Evolutionary conservation across 805 yeast species (phyloP).

Genomic region (Ogataea sp.): DNA sequence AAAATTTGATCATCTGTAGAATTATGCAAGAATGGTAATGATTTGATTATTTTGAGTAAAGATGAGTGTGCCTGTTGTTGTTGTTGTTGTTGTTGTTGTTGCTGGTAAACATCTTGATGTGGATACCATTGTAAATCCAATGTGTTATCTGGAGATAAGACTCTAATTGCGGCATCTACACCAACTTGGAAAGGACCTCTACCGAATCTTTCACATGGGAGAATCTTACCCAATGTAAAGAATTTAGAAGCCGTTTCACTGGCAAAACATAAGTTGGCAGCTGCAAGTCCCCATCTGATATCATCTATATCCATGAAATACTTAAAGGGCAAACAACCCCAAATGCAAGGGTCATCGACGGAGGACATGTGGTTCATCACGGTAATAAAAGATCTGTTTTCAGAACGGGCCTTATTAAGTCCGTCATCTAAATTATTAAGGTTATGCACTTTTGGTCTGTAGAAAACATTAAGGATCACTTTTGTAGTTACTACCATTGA

Average conservation of each 20-base stretch:
- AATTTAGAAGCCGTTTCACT: conserved; percentile 42
- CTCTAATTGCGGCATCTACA: conserved; percentile 75
- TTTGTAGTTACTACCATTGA: conserved; percentile 61
- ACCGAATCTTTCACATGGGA: conserved; percentile 83
- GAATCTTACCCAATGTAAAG: conserved; percentile 83
- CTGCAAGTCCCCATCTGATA: conserved; percentile 93
- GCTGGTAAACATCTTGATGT: not conserved
- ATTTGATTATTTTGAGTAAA: not conserved
- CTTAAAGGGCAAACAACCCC: conserved; percentile 78
- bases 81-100: too few species aligned
- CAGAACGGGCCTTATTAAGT: conserved; percentile 49
- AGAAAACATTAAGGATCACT: conserved; percentile 48
- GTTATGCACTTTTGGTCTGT: conserved; percentile 55
- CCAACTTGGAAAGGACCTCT: conserved; percentile 90
- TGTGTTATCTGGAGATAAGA: conserved; percentile 73
- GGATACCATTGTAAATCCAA: conserved; percentile 30
- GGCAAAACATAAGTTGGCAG: conserved; percentile 81
- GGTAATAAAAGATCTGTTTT: conserved; percentile 72
- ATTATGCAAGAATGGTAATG: not conserved
- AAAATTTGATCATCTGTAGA: not conserved
- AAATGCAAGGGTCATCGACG: conserved; percentile 86
- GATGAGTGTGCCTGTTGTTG: too few species aligned
- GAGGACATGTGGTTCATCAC: conserved; percentile 90
- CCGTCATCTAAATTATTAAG: conserved; percentile 60
- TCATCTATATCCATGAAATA: conserved; percentile 53